Conservation (phyloP, 2,329 filamentous ascomycete species). For the Parastagonospora avenae region DNA sequence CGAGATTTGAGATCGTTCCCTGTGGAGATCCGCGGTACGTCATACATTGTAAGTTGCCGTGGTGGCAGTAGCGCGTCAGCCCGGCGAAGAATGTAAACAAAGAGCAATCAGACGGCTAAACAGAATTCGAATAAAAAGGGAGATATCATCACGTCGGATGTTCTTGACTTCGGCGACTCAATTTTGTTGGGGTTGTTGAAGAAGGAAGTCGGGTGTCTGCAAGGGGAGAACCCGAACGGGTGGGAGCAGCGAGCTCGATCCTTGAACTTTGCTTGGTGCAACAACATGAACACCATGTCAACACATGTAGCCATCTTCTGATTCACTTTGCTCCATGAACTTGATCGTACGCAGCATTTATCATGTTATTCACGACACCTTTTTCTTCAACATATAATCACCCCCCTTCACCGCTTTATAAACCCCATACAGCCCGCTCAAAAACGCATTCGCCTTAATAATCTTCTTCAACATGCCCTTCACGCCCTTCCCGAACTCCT, state of each 20-base stretch:
- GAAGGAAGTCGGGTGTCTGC: too few species aligned
- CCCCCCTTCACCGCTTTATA: constrained; percentile 41
- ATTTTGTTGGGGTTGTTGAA: too few species aligned
- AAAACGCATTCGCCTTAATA: constrained; percentile 32
- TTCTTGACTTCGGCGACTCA: too few species aligned
- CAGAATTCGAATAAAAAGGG: too few species aligned
- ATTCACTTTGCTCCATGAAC: background rate
- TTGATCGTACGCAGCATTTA: background rate
- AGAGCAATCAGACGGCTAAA: too few species aligned
- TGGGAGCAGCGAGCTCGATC: too few species aligned
- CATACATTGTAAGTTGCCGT: background rate
- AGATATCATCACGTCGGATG: too few species aligned
- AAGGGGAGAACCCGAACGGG: too few species aligned
- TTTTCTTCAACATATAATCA: constrained; percentile 39
- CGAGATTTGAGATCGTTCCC: background rate
- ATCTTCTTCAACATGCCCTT: constrained; percentile 30
- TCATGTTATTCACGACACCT: constrained; percentile 3
- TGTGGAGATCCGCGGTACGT: constrained; percentile 7
- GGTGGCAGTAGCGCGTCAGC: background rate
- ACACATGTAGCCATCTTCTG: too few species aligned
- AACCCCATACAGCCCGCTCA: constrained; percentile 49
- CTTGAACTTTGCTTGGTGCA: too few species aligned
- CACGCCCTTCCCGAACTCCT: constrained; percentile 19
- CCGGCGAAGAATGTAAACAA: background rate
- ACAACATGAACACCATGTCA: too few species aligned